Conservation (phyloP, 768 basidiomycete species). For the Hygrophoropsis aurantiaca region DNA sequence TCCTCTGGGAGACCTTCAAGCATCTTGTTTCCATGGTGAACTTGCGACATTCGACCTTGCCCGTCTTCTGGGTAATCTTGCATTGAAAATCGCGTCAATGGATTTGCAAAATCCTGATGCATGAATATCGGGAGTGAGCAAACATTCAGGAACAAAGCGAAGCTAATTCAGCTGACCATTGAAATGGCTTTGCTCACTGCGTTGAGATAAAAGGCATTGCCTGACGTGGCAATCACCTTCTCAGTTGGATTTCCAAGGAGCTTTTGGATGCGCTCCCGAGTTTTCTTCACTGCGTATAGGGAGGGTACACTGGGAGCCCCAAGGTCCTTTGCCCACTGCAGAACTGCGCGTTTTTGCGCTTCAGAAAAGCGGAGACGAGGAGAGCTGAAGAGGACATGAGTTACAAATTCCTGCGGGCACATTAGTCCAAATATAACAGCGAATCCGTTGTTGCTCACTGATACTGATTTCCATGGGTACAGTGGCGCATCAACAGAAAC, state of each 20-base stretch:
- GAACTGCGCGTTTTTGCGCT: slow-evolving; percentile 26
- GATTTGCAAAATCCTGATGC: slow-evolving; percentile 29
- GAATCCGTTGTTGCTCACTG: too few relatives aligned
- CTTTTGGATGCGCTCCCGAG: slow-evolving; percentile 12
- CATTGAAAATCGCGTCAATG: slow-evolving; percentile 17
- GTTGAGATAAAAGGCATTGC: slow-evolving; percentile 31
- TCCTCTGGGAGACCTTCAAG: slow-evolving; percentile 22
- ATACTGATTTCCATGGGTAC: too few relatives aligned
- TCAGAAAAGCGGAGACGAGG: slow-evolving; percentile 28
- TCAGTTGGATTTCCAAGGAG: slow-evolving; percentile 22
- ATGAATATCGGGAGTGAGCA: not conserved
- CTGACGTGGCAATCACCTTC: slow-evolving; percentile 15
- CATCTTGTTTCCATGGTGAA: slow-evolving; percentile 29
- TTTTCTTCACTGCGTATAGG: slow-evolving; percentile 19
- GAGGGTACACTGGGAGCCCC: slow-evolving; percentile 27
- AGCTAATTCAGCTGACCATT: slow-evolving; percentile 14
- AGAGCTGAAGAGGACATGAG: slow-evolving; percentile 35
- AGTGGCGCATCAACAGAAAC: too few relatives aligned
- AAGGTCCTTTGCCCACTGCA: slow-evolving; percentile 27
- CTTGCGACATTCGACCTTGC: slow-evolving; percentile 16
- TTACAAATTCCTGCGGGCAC: too few relatives aligned
- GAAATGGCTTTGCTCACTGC: slow-evolving; percentile 12
- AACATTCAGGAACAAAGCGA: not conserved
- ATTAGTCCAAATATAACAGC: too few relatives aligned
- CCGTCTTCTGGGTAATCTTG: slow-evolving; percentile 28